These are phyloP conservation scores for Urostyla sp. DNA, from an alignment of 73 alveolate species.

Conservation along the genomic window DNA sequence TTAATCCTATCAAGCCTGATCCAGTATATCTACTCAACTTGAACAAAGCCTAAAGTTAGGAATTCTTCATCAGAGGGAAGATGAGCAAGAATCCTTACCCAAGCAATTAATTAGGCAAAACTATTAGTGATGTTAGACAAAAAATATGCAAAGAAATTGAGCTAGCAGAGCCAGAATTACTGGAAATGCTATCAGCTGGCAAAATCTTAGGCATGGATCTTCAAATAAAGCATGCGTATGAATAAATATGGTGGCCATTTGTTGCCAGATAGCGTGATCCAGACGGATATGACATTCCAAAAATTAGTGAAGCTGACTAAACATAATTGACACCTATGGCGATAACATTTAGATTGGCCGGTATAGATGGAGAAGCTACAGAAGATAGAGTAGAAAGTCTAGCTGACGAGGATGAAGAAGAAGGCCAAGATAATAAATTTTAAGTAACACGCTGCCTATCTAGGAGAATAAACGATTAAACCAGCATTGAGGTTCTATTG, in stretches of 20 bases:
- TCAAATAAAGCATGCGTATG: slow-evolving; percentile 59
- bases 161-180: slow-evolving; percentile 55
- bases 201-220: slow-evolving; percentile 45
- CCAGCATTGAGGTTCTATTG: slow-evolving; percentile 15
- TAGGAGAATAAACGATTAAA: background rate
- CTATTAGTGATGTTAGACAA: slow-evolving; percentile 58
- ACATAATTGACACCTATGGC: slow-evolving; percentile 46
- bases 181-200: slow-evolving; percentile 64
- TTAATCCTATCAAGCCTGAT: slow-evolving; percentile 64
- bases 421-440: slow-evolving; percentile 34
- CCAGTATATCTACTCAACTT: slow-evolving; percentile 60
- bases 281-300: slow-evolving; percentile 36
- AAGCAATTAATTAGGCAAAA: slow-evolving; percentile 43
- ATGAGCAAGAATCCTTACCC: slow-evolving; percentile 66
- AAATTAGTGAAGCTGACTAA: slow-evolving; percentile 32
- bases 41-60: slow-evolving; percentile 58
- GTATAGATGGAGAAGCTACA: slow-evolving; percentile 78
- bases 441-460: slow-evolving; percentile 31
- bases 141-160: slow-evolving; percentile 72
- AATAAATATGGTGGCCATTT: slow-evolving; percentile 64
- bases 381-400: slow-evolving; percentile 68
- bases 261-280: slow-evolving; percentile 57
- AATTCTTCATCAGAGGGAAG: slow-evolving; percentile 67
- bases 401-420: slow-evolving; percentile 46
- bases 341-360: slow-evolving; percentile 66